A percentile compares a stretch with the other conserved stretches of the same genome.
phyloP scores from a whole-genome alignment of 495 filamentous ascomycete species.

The Talaromyces wortmannii region DNA sequence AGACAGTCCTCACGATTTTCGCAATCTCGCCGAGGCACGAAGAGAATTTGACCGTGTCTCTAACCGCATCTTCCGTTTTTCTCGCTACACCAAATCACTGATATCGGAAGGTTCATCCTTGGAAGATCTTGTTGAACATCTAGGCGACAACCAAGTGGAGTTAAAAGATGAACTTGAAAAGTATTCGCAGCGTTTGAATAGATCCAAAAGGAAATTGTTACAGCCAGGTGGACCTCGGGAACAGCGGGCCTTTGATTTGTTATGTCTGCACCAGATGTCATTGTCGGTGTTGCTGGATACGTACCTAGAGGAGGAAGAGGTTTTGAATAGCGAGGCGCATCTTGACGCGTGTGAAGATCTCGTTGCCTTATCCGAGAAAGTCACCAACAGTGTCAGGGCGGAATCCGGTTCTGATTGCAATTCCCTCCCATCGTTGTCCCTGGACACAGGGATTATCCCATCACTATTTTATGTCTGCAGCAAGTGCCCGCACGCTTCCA shows the following conservation, averaged over 20 bases:
- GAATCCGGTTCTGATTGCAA: neutral
- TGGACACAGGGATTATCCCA: conserved; percentile 22
- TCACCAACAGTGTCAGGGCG: conserved; percentile 6
- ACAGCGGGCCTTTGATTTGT: conserved; percentile 8
- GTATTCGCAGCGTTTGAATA: neutral
- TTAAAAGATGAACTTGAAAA: neutral
- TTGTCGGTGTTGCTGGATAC: conserved; percentile 7
- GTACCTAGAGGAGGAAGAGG: neutral
- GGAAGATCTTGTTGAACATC: neutral
- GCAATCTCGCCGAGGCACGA: neutral
- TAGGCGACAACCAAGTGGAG: neutral
- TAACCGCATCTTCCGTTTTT: neutral
- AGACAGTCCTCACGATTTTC: neutral
- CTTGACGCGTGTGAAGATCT: neutral
- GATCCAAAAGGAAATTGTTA: neutral
- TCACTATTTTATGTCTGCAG: conserved; percentile 37
- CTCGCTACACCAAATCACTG: neutral
- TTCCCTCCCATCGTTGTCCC: conserved; percentile 4
- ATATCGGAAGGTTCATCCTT: neutral
- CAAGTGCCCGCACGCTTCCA: conserved; percentile 34
- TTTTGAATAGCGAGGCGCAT: neutral
- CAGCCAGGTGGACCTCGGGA: neutral
- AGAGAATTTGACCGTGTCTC: neutral
- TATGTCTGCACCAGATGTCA: conserved; percentile 6
- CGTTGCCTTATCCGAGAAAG: neutral